These are phyloP conservation scores for Carex scoparia DNA, from an alignment of 176 grass and related monocot species.

Conservation along the genomic window DNA sequence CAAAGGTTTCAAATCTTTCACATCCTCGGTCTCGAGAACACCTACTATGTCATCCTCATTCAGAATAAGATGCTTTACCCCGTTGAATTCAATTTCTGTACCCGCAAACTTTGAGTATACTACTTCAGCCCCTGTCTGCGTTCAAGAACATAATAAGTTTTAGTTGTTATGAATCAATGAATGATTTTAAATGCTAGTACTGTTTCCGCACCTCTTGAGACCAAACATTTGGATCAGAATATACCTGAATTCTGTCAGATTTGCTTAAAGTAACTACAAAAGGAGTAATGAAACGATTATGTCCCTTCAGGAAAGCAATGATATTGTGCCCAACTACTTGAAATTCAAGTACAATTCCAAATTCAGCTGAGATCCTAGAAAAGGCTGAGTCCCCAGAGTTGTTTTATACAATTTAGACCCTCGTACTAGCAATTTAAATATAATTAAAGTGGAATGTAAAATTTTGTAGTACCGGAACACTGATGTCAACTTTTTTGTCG, in stretches of 20 bases:
- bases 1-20: conserved; percentile 74
- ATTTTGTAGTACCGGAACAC: conserved; percentile 44
- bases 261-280: background rate
- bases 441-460: background rate
- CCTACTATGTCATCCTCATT: conserved; percentile 82
- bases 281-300: background rate
- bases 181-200: background rate
- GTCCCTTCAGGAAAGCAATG: background rate
- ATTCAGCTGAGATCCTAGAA: background rate
- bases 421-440: background rate
- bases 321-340: background rate
- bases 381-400: background rate
- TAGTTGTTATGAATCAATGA: background rate
- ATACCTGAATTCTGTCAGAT: background rate
- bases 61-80: conserved; percentile 61
- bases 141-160: background rate
- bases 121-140: conserved; percentile 54
- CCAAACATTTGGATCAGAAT: background rate
- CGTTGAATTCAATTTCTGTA: conserved; percentile 79
- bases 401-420: background rate
- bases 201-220: background rate
- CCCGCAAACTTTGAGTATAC: conserved; percentile 80
- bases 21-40: conserved; percentile 56
- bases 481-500: conserved; percentile 44
- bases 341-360: background rate